A percentile compares a stretch with the other conserved stretches of the same genome.
Evolutionary conservation across 2,329 filamentous ascomycete species (phyloP).

Genomic region (Pseudogymnoascus verrucosus): DNA sequence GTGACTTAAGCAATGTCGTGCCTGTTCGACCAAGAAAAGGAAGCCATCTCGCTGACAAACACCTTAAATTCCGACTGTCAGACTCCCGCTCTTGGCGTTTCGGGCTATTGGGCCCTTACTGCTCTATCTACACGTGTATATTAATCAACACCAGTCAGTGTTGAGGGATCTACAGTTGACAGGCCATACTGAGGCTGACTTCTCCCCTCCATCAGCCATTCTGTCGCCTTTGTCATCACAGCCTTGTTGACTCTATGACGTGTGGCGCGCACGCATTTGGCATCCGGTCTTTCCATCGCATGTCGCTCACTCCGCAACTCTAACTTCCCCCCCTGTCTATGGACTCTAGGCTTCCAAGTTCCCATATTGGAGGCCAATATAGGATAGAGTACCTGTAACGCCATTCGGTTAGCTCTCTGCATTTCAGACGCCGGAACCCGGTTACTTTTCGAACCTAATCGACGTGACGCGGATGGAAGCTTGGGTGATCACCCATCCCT

Average conservation of each 20-base stretch:
- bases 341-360: background rate
- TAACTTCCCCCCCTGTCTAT: background rate
- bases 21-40: background rate
- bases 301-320: background rate
- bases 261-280: background rate
- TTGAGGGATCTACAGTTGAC: background rate
- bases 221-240: background rate
- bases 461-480: background rate
- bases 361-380: background rate
- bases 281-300: background rate
- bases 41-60: background rate
- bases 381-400: background rate
- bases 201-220: background rate
- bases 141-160: background rate
- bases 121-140: background rate
- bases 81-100: background rate
- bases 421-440: background rate
- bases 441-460: background rate
- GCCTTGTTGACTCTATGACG: background rate
- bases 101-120: background rate
- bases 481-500: background rate
- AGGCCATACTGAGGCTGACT: background rate
- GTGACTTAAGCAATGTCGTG: background rate
- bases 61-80: background rate
- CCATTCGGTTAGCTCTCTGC: background rate